Evolutionary conservation across 768 basidiomycete genomes (phyloP).

Genomic region (Chalciporus sphaerocephalus): DNA sequence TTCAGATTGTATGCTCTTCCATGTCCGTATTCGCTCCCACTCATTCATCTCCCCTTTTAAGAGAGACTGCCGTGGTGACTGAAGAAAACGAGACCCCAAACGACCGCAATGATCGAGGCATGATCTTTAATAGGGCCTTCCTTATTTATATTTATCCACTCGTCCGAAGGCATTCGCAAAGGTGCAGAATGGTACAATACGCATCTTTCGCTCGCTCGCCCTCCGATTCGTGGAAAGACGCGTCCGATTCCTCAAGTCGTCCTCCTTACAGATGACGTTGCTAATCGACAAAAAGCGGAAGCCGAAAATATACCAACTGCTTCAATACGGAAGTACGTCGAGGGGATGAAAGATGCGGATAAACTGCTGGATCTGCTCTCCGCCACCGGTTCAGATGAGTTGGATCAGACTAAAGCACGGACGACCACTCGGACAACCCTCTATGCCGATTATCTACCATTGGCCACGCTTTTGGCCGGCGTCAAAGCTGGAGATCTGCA

Average conservation of each 20-base stretch:
- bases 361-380: conserved; percentile 81
- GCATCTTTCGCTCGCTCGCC: conserved; percentile 57
- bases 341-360: conserved; percentile 59
- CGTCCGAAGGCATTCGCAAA: conserved; percentile 76
- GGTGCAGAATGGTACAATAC: conserved; percentile 83
- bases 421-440: conserved; percentile 53
- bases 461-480: conserved; percentile 68
- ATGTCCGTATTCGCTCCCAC: background rate
- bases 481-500: conserved; percentile 80
- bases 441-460: conserved; percentile 81
- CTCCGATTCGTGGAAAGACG: conserved; percentile 47
- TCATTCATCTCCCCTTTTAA: conserved; percentile 24
- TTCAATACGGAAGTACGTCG: conserved; percentile 78
- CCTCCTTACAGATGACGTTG: conserved; percentile 85
- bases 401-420: conserved; percentile 58
- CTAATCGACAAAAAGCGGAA: conserved; percentile 74
- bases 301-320: conserved; percentile 54
- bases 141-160: background rate
- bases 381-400: conserved; percentile 54
- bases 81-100: conserved; percentile 83
- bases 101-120: conserved; percentile 92
- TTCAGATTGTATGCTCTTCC: conserved; percentile 59
- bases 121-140: background rate
- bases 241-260: conserved; percentile 57
- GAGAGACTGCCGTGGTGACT: conserved; percentile 76